Conservation (phyloP, 1,139 yeast species). For the Starmera stellimalicola region DNA sequence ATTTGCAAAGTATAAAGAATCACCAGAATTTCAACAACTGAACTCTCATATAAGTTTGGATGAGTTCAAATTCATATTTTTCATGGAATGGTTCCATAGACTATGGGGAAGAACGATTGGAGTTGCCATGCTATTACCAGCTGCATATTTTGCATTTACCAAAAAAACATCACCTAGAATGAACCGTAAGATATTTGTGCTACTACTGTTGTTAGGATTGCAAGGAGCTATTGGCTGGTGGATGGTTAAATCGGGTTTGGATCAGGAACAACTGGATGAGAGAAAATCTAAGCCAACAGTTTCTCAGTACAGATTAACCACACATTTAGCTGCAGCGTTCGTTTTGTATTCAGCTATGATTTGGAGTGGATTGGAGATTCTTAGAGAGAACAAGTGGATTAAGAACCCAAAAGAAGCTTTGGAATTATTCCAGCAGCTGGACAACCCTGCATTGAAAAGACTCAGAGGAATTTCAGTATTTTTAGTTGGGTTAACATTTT, state of each 20-base stretch:
- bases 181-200: slow-evolving; percentile 57
- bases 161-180: slow-evolving; percentile 62
- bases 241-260: slow-evolving; percentile 98
- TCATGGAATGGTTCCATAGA: slow-evolving; percentile 98
- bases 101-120: slow-evolving; percentile 90
- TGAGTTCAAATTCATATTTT: slow-evolving; percentile 89
- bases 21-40: slow-evolving; percentile 86
- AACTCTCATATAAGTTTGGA: slow-evolving; percentile 87
- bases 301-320: slow-evolving; percentile 87
- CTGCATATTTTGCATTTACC: slow-evolving; percentile 64
- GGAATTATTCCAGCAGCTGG: slow-evolving; percentile 40
- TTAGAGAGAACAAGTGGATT: slow-evolving; percentile 67
- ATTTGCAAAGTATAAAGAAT: slow-evolving; percentile 66
- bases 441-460: slow-evolving; percentile 47
- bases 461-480: slow-evolving; percentile 47
- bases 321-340: slow-evolving; percentile 93
- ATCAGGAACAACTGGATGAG: slow-evolving; percentile 68
- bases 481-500: slow-evolving; percentile 58
- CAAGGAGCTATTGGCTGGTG: slow-evolving; percentile 99
- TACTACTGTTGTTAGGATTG: slow-evolving; percentile 72
- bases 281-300: slow-evolving; percentile 90
- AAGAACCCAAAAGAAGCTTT: slow-evolving; percentile 47
- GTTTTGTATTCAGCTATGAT: slow-evolving; percentile 80
- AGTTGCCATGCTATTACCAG: slow-evolving; percentile 71
- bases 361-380: slow-evolving; percentile 78